A percentile compares a stretch with the other conserved stretches of the same genome.
Evolutionary conservation across 306 rosid species (phyloP).

Genomic region (Lupinus albus): DNA sequence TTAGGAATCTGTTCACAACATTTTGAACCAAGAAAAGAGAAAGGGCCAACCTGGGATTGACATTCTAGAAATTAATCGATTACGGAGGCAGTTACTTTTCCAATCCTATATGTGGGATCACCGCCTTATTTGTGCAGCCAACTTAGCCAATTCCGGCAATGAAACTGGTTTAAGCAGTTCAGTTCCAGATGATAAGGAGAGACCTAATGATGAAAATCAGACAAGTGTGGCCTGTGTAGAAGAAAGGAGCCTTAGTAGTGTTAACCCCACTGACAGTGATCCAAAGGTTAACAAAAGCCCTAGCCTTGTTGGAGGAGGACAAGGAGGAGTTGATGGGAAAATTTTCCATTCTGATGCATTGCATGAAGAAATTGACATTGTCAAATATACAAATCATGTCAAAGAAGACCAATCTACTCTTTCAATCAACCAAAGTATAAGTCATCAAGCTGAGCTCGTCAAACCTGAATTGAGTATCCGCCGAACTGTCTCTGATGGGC

Average conservation of each 20-base stretch:
- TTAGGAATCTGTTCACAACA: conserved; percentile 68
- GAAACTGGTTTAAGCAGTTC: conserved; percentile 47
- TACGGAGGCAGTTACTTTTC: conserved; percentile 80
- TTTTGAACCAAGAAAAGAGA: conserved; percentile 56
- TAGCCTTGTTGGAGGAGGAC: conserved; percentile 45
- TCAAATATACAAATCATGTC: conserved; percentile 37
- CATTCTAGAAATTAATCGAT: conserved; percentile 77
- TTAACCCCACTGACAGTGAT: conserved; percentile 47
- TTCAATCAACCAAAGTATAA: conserved; percentile 37
- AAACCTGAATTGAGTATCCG: conserved; percentile 48
- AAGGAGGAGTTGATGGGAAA: conserved; percentile 43
- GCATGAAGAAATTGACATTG: conserved; percentile 44
- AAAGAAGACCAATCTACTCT: conserved; percentile 46
- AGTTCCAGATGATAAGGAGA: conserved; percentile 54
- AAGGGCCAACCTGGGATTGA: conserved; percentile 61
- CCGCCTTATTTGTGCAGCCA: conserved; percentile 57
- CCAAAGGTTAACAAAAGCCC: conserved; percentile 42
- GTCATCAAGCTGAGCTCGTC: conserved; percentile 42
- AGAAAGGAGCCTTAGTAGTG: conserved; percentile 51
- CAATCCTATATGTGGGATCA: conserved; percentile 90
- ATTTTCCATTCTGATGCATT: conserved; percentile 42
- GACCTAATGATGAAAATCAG: conserved; percentile 47
- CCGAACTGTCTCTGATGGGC: conserved; percentile 75
- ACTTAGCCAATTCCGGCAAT: conserved; percentile 40
- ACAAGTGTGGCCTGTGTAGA: conserved; percentile 40